Base-by-base conservation (phyloP, 495 filamentous ascomycete species). In the Daldinia childiae region DNA sequence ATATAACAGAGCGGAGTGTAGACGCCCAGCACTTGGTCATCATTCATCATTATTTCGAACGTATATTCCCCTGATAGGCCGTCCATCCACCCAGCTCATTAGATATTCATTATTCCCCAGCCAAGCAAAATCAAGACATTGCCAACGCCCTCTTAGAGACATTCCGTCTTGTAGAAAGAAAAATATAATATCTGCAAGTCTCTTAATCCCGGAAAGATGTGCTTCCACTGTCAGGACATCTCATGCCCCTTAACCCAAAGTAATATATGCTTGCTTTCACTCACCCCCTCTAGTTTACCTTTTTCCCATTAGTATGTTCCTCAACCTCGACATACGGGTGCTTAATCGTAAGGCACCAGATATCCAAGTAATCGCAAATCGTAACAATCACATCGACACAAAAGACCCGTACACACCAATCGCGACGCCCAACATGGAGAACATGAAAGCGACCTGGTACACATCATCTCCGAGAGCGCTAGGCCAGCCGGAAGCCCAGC, bases 331-430 rank as follows among this genome's bases (percentile, higher is more conserved):
- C 82, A 66, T 83, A 87, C 38, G 86, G 86, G 72, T 94, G 90
- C 85, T 99, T 99, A 79, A 99, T 99, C 0, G 91, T 97, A 79
- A 98, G 83, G 75, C 95, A 99, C 92, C 93, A 98, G 74, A 99
- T 99, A 78, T 99, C 95, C 62, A 97, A 85, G 78, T 97, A 96
- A 76, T 98, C 95, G 78, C 95, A 99, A 74, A 99, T 99, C 26
- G 93, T 95, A 11, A 93, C 92, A 69, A 98, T 96, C 32, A 98
- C 93, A 78, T 98, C 95, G 51, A 92, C 92, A 98, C 92, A 76
- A 99, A 98, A 78, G 93, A 97, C 52, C 93, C 94, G 83, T 99
- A 97, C 11, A 98, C 87, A 45, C 95, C 95, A 66, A 95, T 75
- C 0, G 88, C 90, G 64, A 91, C 78, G 19, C 95, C 95, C 11